These are phyloP conservation scores for Chaetomium fimeti DNA, from an alignment of 495 filamentous ascomycete genomes.

Conservation along the genomic window DNA sequence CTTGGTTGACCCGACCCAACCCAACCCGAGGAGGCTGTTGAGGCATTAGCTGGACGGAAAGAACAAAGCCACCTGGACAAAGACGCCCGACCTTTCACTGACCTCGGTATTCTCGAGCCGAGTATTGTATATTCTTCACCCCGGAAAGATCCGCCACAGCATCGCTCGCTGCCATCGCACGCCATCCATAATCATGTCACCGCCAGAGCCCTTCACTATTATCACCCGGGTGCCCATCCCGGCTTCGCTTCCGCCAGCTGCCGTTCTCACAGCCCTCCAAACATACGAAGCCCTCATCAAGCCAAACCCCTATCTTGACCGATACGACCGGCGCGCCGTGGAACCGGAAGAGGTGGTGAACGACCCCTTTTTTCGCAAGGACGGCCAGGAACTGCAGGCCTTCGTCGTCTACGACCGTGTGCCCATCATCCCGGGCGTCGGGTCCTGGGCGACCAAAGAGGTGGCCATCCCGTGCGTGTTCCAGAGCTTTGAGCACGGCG, in stretches of 20 bases:
- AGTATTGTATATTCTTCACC: not conserved
- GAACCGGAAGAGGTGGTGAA: constrained; percentile 28
- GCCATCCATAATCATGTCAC: constrained; percentile 13
- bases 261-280: constrained; percentile 35
- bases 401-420: constrained; percentile 41
- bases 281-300: constrained; percentile 40
- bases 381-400: constrained; percentile 31
- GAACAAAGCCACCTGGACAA: constrained; percentile 4
- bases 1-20: not conserved
- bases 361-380: constrained; percentile 40
- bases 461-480: constrained; percentile 38
- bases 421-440: constrained; percentile 40
- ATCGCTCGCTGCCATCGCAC: not conserved
- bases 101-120: not conserved
- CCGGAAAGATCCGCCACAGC: not conserved
- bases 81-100: not conserved
- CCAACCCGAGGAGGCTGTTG: not conserved
- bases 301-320: constrained; percentile 35
- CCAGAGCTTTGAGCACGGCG: constrained; percentile 36
- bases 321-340: constrained; percentile 33
- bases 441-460: constrained; percentile 32
- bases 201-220: constrained; percentile 27
- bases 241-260: constrained; percentile 26
- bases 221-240: constrained; percentile 42
- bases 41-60: not conserved